These are phyloP conservation scores for Phytophthora citricola DNA, from an alignment of 352 stramenopile species.

Conservation along the genomic window DNA sequence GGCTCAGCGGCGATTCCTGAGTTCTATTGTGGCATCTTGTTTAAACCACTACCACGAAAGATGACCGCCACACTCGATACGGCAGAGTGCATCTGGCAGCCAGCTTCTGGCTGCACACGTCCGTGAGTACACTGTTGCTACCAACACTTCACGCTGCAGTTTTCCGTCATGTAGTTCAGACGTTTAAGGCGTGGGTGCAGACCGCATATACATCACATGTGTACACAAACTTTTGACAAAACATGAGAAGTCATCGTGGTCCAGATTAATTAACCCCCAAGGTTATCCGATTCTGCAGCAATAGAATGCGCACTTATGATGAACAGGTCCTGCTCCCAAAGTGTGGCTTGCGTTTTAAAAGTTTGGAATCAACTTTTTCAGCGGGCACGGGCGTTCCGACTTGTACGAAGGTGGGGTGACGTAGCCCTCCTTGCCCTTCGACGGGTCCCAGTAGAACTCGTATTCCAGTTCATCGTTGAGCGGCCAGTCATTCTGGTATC, in stretches of 20 bases:
- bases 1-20: neutral
- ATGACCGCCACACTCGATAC: neutral
- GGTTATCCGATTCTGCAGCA: neutral
- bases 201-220: neutral
- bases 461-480: conserved; percentile 29
- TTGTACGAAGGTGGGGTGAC: conserved; percentile 25
- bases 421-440: conserved; percentile 34
- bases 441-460: conserved; percentile 37
- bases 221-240: too few species aligned
- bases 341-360: conserved; percentile 9
- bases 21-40: neutral
- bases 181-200: neutral
- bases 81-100: neutral
- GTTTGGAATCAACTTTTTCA: conserved; percentile 13
- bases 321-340: too few species aligned
- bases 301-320: too few species aligned
- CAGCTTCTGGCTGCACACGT: neutral
- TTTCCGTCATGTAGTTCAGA: neutral
- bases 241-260: neutral
- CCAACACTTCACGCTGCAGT: neutral
- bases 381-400: conserved; percentile 3
- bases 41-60: neutral
- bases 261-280: neutral
- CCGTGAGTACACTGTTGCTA: neutral
- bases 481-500: conserved; percentile 25